Conservation (phyloP, 305 asterid species). For the Petunia hybrid region DNA sequence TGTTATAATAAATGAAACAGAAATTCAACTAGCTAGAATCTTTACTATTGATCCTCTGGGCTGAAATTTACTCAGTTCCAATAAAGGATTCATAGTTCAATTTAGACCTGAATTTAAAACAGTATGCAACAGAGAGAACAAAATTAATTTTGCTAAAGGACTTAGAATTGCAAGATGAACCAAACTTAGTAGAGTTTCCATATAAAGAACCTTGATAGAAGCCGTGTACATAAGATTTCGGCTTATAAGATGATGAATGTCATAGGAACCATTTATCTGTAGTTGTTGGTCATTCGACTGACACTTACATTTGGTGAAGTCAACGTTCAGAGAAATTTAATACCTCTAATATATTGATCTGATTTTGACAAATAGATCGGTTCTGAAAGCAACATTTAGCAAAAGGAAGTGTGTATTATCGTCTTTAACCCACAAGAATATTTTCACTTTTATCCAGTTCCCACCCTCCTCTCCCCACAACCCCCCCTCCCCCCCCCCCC, state of each 20-base stretch:
- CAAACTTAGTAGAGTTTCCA: neutral
- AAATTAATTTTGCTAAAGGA: neutral
- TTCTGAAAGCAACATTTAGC: neutral
- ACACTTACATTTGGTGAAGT: too few species aligned
- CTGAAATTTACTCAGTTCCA: constrained; percentile 14
- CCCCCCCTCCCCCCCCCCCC: neutral
- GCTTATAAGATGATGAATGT: neutral
- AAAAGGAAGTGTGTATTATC: neutral
- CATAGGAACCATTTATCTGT: neutral
- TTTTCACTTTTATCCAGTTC: neutral
- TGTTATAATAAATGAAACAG: neutral
- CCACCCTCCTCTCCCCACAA: neutral
- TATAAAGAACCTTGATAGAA: neutral
- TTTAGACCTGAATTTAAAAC: neutral
- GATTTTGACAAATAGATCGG: neutral
- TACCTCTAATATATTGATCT: too few species aligned
- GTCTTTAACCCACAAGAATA: neutral
- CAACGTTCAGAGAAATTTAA: too few species aligned
- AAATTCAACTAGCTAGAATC: neutral
- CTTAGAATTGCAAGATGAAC: constrained; percentile 12
- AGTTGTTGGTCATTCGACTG: neutral
- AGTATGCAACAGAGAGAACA: neutral
- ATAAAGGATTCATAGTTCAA: neutral
- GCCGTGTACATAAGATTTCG: neutral
- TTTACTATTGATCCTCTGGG: neutral